Conservation (phyloP, 208 protist species). For the Balamuthia mandrillaris region DNA sequence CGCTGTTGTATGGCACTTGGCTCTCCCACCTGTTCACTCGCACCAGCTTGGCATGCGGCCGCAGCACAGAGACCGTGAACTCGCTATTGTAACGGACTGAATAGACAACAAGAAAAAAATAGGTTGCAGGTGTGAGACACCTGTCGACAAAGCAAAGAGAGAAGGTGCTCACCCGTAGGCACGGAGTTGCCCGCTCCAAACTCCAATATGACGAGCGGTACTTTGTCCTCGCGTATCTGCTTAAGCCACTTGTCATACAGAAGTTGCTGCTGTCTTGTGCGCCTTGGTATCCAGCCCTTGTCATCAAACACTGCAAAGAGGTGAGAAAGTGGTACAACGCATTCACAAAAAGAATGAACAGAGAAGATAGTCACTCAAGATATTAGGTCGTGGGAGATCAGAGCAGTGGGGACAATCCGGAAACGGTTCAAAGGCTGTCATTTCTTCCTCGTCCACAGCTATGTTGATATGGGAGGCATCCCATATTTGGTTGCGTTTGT, state of each 20-base stretch:
- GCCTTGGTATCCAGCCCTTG: background rate
- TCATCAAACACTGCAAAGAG: background rate
- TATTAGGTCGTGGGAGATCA: background rate
- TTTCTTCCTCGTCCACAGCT: background rate
- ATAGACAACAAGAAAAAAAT: too few relatives aligned
- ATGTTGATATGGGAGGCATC: background rate
- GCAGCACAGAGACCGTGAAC: background rate
- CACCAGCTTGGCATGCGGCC: background rate
- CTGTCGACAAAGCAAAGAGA: background rate
- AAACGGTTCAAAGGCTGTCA: background rate
- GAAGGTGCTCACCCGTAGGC: background rate
- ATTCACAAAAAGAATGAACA: background rate
- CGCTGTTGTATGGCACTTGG: background rate
- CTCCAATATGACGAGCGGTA: background rate
- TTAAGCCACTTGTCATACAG: background rate
- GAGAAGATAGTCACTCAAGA: background rate
- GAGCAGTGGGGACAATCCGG: background rate
- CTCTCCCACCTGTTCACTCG: background rate
- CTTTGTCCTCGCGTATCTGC: background rate
- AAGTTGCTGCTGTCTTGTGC: background rate
- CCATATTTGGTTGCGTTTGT: background rate
- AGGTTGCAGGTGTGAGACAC: background rate
- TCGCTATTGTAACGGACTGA: background rate
- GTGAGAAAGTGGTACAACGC: background rate
- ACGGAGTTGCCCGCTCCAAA: background rate